Percentiles rank a stretch among this genome's conserved stretches.
Evolutionary conservation across 768 basidiomycete species (phyloP).

Genomic region (Lentinula raphanica): DNA sequence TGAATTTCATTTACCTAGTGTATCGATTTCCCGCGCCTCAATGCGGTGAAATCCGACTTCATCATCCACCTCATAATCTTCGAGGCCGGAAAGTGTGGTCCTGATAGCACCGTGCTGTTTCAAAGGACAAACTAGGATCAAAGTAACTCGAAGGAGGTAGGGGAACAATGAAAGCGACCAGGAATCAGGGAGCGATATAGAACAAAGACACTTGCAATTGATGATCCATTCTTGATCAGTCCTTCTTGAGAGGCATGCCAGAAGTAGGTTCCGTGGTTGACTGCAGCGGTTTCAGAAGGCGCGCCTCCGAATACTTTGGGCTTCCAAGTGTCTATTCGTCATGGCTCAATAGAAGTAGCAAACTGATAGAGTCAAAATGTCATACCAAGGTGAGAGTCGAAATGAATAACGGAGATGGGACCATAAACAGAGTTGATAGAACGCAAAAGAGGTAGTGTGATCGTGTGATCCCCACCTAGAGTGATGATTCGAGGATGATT

Average conservation of each 20-base stretch:
- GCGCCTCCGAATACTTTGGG: conserved; percentile 71
- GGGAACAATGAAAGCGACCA: conserved; percentile 14
- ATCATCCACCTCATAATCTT: conserved; percentile 76
- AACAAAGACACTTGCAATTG: conserved; percentile 70
- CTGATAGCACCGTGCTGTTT: conserved; percentile 80
- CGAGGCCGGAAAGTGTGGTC: conserved; percentile 73
- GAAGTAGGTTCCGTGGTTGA: conserved; percentile 89
- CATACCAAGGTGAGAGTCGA: conserved; percentile 68
- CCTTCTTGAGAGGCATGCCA: conserved; percentile 86
- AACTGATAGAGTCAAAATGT: conserved; percentile 10
- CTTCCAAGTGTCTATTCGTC: conserved; percentile 60
- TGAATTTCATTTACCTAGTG: conserved; percentile 51
- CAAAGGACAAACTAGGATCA: conserved; percentile 71
- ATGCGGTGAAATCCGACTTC: conserved; percentile 77
- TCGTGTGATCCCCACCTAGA: conserved; percentile 80
- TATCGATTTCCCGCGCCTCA: conserved; percentile 81
- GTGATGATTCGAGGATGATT: conserved; percentile 77
- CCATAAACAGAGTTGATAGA: conserved; percentile 77
- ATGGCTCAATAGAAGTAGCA: background rate
- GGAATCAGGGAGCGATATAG: conserved; percentile 13
- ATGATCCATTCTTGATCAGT: conserved; percentile 68
- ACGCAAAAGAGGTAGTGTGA: conserved; percentile 56
- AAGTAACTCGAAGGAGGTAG: conserved; percentile 26
- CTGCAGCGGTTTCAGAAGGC: conserved; percentile 63
- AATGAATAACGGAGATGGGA: conserved; percentile 78